phyloP scores from a whole-genome alignment of 129 eudicot species.

The Erigeron canadensis region DNA sequence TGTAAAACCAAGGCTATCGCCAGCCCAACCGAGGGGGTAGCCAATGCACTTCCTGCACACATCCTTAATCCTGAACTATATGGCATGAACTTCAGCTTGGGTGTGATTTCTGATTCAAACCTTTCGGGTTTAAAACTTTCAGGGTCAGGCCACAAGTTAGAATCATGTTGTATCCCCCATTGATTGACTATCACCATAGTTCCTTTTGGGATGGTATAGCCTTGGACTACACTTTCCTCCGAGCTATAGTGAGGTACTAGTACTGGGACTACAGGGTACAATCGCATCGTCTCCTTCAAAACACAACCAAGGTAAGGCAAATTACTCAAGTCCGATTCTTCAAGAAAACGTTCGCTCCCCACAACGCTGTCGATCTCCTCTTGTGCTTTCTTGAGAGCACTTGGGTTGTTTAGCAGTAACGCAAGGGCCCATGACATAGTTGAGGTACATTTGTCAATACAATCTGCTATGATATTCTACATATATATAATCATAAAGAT shows the following conservation, averaged over 20 bases:
- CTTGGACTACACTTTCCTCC: slow-evolving; percentile 41
- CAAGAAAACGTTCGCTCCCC: slow-evolving; percentile 30
- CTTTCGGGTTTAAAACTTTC: slow-evolving; percentile 48
- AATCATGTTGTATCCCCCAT: slow-evolving; percentile 51
- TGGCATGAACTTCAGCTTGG: slow-evolving; percentile 50
- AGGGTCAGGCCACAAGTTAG: slow-evolving; percentile 43
- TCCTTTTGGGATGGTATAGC: slow-evolving; percentile 46
- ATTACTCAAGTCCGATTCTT: slow-evolving; percentile 36
- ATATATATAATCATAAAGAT: slow-evolving; percentile 9
- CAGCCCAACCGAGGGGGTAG: slow-evolving; percentile 26
- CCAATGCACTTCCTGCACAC: slow-evolving; percentile 17
- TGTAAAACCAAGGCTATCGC: slow-evolving; percentile 20
- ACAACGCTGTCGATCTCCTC: slow-evolving; percentile 30
- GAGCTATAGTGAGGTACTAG: slow-evolving; percentile 42
- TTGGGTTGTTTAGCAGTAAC: slow-evolving; percentile 39
- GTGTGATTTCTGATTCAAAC: slow-evolving; percentile 29
- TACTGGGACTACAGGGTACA: slow-evolving; percentile 40
- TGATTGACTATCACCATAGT: slow-evolving; percentile 48
- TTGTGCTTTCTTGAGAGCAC: slow-evolving; percentile 33
- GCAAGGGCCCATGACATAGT: slow-evolving; percentile 49
- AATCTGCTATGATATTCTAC: slow-evolving; percentile 32
- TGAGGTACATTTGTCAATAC: slow-evolving; percentile 31
- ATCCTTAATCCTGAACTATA: slow-evolving; percentile 31
- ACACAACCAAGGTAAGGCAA: slow-evolving; percentile 43
- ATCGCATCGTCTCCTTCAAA: slow-evolving; percentile 37